phyloP scores from a whole-genome alignment of 257 asterid species.

The Capsicum pubescens region DNA sequence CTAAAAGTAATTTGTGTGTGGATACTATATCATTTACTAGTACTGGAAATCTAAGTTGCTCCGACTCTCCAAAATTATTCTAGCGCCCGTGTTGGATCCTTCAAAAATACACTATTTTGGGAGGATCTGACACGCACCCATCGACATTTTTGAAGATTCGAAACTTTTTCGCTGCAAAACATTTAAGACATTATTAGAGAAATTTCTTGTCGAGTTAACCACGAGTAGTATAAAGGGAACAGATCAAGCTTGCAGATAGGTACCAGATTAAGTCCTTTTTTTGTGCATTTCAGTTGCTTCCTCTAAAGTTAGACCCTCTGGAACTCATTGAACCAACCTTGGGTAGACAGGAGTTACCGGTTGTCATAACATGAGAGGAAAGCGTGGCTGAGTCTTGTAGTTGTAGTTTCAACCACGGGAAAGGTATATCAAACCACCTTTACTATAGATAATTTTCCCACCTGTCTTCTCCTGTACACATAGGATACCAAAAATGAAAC shows the following conservation, averaged over 20 bases:
- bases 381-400: conserved; percentile 67
- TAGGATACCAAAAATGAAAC: not conserved
- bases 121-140: no score
- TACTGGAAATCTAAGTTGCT: not conserved
- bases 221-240: conserved; percentile 23
- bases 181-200: conserved; percentile 35
- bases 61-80: no score
- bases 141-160: no score
- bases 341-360: conserved; percentile 92
- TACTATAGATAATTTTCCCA: conserved; percentile 72
- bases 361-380: conserved; percentile 95
- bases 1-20: not conserved
- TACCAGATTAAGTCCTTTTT: conserved; percentile 64
- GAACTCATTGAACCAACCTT: conserved; percentile 66
- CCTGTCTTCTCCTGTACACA: conserved; percentile 78
- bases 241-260: conserved; percentile 93
- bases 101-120: no score
- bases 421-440: conserved; percentile 80
- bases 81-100: no score
- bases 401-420: conserved; percentile 96
- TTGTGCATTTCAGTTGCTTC: conserved; percentile 82
- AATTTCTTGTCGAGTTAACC: not conserved
- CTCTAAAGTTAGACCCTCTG: conserved; percentile 83
- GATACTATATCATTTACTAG: conserved; percentile 13
- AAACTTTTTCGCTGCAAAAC: conserved; percentile 72